phyloP scores from a whole-genome alignment of 148 eudicot genomes.

The Drosera capensis region DNA sequence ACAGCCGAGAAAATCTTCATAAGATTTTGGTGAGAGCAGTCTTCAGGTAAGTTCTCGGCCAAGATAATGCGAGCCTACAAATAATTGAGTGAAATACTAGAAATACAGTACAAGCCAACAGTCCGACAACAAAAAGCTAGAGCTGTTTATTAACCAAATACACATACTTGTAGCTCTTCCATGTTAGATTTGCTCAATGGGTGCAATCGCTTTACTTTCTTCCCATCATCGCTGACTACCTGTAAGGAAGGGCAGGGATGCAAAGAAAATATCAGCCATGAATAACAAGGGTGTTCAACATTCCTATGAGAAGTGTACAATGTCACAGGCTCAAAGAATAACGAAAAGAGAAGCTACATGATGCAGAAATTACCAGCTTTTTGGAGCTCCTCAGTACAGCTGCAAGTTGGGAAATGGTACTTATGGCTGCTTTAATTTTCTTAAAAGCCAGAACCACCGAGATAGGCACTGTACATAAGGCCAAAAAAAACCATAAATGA shows the following conservation, averaged over 20 bases:
- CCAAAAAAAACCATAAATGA: no score
- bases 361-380: no score
- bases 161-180: constrained; percentile 86
- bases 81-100: constrained; percentile 3
- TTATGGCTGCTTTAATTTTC: constrained; percentile 74
- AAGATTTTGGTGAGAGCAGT: constrained; percentile 94
- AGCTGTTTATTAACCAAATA: neutral
- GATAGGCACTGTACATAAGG: constrained; percentile 79
- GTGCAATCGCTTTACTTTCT: constrained; percentile 67
- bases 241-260: constrained; percentile 8
- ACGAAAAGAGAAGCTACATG: no score
- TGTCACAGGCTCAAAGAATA: no score
- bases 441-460: constrained; percentile 84
- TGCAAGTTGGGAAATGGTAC: constrained; percentile 73
- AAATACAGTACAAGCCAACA: neutral
- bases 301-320: neutral
- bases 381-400: constrained; percentile 54
- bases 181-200: constrained; percentile 73
- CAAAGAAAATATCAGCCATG: neutral
- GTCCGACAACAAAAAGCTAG: constrained; percentile 2
- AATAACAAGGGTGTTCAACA: neutral
- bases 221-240: constrained; percentile 97
- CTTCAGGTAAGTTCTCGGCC: constrained; percentile 96
- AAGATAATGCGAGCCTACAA: constrained; percentile 76
- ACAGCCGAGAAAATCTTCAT: constrained; percentile 89